These are phyloP conservation scores for Camellia oleifera DNA, from an alignment of 179 eudicot species.

Conservation along the genomic window DNA sequence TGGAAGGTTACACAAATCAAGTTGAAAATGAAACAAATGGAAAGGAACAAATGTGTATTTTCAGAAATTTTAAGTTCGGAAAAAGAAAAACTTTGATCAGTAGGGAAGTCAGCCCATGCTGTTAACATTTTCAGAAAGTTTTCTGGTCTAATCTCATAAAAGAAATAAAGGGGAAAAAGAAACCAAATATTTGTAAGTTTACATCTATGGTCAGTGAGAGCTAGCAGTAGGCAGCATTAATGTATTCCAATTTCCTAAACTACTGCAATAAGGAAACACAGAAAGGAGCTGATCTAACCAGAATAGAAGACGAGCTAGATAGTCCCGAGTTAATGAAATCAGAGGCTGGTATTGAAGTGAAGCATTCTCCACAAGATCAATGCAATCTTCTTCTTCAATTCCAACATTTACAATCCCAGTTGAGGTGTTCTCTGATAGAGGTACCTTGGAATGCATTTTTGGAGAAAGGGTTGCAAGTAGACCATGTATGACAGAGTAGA, in stretches of 20 bases:
- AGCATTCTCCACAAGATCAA: conserved; percentile 80
- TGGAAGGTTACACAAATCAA: neutral
- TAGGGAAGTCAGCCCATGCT: neutral
- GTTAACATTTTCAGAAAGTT: neutral
- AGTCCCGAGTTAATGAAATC: conserved; percentile 80
- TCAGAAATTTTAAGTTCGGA: neutral
- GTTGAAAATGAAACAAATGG: neutral
- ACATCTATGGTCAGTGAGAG: neutral
- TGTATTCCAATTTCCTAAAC: neutral
- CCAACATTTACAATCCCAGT: conserved; percentile 47
- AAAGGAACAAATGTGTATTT: neutral
- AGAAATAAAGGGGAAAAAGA: neutral
- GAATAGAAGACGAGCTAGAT: conserved; percentile 86
- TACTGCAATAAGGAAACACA: neutral
- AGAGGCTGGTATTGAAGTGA: conserved; percentile 84
- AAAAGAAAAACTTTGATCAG: neutral
- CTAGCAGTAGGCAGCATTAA: neutral
- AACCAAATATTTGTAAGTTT: neutral
- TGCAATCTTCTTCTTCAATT: conserved; percentile 61
- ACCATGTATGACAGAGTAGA: conserved; percentile 87
- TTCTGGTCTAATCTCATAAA: neutral
- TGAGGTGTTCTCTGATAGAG: conserved; percentile 54
- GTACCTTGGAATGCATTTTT: conserved; percentile 89
- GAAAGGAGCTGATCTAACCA: conserved; percentile 48
- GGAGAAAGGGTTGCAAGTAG: conserved; percentile 95